These are phyloP conservation scores for Ustilago bromivora DNA, from an alignment of 1,284 basidiomycete species.

Conservation along the genomic window DNA sequence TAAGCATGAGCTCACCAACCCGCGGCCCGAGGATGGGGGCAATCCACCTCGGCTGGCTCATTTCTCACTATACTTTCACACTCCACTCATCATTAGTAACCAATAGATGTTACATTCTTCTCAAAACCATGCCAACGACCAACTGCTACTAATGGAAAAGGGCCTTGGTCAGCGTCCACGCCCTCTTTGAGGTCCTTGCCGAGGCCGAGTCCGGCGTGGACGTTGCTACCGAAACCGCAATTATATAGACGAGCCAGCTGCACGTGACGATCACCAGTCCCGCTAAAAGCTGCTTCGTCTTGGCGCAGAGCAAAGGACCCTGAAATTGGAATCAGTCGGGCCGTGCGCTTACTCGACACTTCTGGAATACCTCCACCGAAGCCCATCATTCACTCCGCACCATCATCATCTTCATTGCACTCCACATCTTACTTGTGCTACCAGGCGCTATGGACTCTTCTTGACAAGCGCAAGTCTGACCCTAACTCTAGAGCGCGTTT, in stretches of 20 bases:
- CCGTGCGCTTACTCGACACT: constrained; percentile 26
- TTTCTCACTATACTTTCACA: too few species aligned
- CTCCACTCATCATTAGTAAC: too few species aligned
- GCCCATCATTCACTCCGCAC: not conserved
- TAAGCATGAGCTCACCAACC: too few species aligned
- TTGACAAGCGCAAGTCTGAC: not conserved
- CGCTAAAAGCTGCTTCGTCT: not conserved
- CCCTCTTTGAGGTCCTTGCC: too few species aligned
- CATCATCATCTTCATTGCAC: not conserved
- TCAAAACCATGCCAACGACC: too few species aligned
- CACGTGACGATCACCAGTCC: constrained; percentile 32
- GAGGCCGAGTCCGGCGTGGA: too few species aligned
- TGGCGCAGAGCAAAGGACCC: constrained; percentile 19
- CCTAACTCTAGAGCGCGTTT: not conserved
- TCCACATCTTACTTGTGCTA: not conserved
- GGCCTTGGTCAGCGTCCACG: too few species aligned
- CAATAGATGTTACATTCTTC: too few species aligned
- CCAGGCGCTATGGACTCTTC: not conserved
- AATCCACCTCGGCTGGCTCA: too few species aligned
- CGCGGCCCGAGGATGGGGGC: too few species aligned
- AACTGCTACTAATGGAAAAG: too few species aligned
- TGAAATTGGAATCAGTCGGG: constrained; percentile 14
- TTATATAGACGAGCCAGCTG: not conserved
- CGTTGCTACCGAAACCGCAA: too few species aligned
- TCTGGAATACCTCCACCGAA: constrained; percentile 12